A percentile compares a stretch with the other conserved stretches of the same genome.
phyloP scores from a whole-genome alignment of 352 stramenopile species.

The Nothophytophthora sp. region DNA sequence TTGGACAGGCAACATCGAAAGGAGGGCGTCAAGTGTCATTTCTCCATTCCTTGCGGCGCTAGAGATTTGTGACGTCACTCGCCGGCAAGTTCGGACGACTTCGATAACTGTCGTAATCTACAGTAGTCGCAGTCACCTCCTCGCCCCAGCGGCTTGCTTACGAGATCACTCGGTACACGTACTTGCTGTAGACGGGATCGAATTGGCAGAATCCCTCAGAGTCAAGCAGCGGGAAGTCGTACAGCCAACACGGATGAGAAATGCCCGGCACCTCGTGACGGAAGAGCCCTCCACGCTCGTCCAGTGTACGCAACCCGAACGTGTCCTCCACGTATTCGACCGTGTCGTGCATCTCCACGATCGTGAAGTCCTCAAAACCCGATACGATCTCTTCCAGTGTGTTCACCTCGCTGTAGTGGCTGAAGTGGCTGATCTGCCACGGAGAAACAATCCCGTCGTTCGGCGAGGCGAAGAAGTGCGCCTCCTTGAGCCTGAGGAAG shows the following conservation, averaged over 20 bases:
- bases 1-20: no score
- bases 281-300: conserved; percentile 21
- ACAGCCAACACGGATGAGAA: conserved; percentile 16
- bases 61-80: no score
- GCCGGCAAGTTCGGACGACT: no score
- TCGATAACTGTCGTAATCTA: no score
- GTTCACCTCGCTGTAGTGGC: conserved; percentile 37
- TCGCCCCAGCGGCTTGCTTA: no score
- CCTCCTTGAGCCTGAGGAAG: conserved; percentile 33
- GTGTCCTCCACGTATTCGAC: conserved; percentile 31
- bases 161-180: no score
- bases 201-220: no score
- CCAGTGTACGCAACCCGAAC: conserved; percentile 30
- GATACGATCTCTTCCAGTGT: conserved; percentile 25
- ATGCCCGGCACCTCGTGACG: conserved; percentile 1
- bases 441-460: conserved; percentile 33
- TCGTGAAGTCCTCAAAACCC: conserved; percentile 21
- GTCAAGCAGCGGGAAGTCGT: no score
- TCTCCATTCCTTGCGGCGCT: no score
- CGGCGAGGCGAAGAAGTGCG: conserved; percentile 49
- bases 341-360: conserved; percentile 33
- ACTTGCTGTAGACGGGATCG: no score
- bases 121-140: no score
- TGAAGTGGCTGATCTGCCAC: conserved; percentile 38
- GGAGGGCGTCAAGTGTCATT: no score